Conservation (phyloP, 2,329 filamentous ascomycete genomes). For the Alternaria sp. region DNA sequence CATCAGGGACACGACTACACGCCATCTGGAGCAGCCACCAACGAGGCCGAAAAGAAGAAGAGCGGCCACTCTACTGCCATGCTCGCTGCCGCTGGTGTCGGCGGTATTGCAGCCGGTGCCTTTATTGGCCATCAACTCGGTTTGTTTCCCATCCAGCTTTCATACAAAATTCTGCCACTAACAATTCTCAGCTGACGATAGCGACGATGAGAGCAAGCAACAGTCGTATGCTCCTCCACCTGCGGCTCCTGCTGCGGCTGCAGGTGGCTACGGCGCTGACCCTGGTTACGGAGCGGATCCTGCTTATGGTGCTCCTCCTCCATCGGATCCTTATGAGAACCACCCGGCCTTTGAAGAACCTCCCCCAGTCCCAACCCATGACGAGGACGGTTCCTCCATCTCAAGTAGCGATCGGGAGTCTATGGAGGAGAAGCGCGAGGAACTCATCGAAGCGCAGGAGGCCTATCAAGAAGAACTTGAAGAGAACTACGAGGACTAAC, state of each 20-base stretch:
- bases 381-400: conserved; percentile 53
- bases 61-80: conserved; percentile 58
- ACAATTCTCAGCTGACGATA: conserved; percentile 33
- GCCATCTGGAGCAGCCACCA: conserved; percentile 31
- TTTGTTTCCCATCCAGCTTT: conserved; percentile 47
- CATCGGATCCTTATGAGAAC: conserved; percentile 26
- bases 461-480: conserved; percentile 60
- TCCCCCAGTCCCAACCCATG: conserved; percentile 51
- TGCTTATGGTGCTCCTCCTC: conserved; percentile 17
- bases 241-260: conserved; percentile 26
- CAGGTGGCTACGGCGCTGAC: conserved; percentile 16
- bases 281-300: conserved; percentile 23
- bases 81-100: conserved; percentile 65
- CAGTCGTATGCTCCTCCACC: conserved; percentile 23
- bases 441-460: conserved; percentile 62
- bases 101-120: conserved; percentile 67
- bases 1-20: conserved; percentile 39
- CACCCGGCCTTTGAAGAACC: conserved; percentile 32
- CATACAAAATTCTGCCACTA: conserved; percentile 10
- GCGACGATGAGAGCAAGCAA: conserved; percentile 41
- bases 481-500: conserved; percentile 40
- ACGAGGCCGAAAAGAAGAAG: conserved; percentile 48
- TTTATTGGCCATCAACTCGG: conserved; percentile 64
- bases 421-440: conserved; percentile 63
- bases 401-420: conserved; percentile 50